Base-by-base conservation (phyloP, 371 early-diverging fungal species). In the Saksenaea vasiformis region DNA sequence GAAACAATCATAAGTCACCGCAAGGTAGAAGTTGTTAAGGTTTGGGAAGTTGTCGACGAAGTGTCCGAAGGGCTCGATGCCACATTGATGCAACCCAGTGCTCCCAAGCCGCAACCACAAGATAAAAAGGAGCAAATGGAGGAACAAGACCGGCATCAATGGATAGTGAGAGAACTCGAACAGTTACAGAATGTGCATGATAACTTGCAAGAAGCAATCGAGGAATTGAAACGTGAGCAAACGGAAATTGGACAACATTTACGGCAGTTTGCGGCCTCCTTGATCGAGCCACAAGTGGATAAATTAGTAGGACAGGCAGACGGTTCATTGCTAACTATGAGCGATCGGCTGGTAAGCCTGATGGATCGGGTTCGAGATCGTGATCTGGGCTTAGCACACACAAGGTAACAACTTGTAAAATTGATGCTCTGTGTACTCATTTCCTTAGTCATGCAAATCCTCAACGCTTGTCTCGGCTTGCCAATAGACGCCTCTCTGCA, bases 21-120 rank as follows among this genome's bases (percentile, higher is more conserved):
- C 19, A 85, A 85, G 66, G 83, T 79, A 27, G 87, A 87, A 55
- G 82, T 87, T 3, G 77, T 84, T 38, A 85, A 85, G 61, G 84
- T 87, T 11, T 85, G 87, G 87, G 84, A 85, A 51, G 84, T 87
- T 14, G 84, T 85, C 0, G 82, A 83, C 37, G 85, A 84, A 57
- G 87, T 87, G 1, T 74, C 74, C 4, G 76, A 65, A 15, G 72
- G 83, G 9, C 60, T 79, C 3, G 71, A 76, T 22, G 63, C 58
- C 17, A 70, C 58, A 22, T 61, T 17, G 38, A 61, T 55, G 44
- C 72, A 27, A 41, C 66, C 56, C 11, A 51, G 22, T 0, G 57
- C 58, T 31, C 43, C 35, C 9, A 55, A 51, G 34, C 60, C 55
- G 8, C 60, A 58, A 17, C 56, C 19, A 44, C 65, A 64, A 31